Percentiles rank a stretch among this genome's conserved stretches.
Conservation (phyloP, 768 basidiomycete species). For the Boletus patriciae region DNA sequence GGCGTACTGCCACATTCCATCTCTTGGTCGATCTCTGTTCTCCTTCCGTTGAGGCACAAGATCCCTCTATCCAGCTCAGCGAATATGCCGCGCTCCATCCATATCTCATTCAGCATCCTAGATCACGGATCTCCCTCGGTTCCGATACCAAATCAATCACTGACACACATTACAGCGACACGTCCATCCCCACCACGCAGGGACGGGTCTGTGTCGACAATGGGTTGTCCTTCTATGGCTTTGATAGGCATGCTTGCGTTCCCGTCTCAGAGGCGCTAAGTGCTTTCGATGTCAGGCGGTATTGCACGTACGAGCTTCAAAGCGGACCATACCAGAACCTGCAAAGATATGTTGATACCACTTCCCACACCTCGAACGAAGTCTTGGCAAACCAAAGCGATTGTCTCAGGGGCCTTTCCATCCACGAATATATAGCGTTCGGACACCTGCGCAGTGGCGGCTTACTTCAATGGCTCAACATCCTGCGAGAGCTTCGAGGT, state of each 20-base stretch:
- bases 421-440: conserved; percentile 48
- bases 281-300: conserved; percentile 11
- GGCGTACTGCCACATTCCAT: conserved; percentile 43
- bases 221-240: conserved; percentile 32
- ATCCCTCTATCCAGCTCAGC: conserved; percentile 15
- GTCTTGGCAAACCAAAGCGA: conserved; percentile 42
- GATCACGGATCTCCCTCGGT: conserved; percentile 22
- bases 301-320: conserved; percentile 37
- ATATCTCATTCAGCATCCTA: conserved; percentile 15
- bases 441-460: conserved; percentile 44
- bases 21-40: conserved; percentile 40
- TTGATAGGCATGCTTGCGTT: conserved; percentile 21
- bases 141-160: conserved; percentile 23
- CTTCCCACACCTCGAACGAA: conserved; percentile 43
- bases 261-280: conserved; percentile 18
- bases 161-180: conserved; percentile 13
- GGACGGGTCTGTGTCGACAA: conserved; percentile 35
- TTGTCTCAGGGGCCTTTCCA: conserved; percentile 40
- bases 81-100: conserved; percentile 8
- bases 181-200: conserved; percentile 12
- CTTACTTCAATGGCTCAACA: conserved; percentile 50
- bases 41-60: background rate
- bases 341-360: conserved; percentile 36
- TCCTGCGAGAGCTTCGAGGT: conserved; percentile 43
- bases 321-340: conserved; percentile 35